Evolutionary conservation across 148 eudicot genomes (phyloP).

Genomic region (Dysphania ambrosioides): DNA sequence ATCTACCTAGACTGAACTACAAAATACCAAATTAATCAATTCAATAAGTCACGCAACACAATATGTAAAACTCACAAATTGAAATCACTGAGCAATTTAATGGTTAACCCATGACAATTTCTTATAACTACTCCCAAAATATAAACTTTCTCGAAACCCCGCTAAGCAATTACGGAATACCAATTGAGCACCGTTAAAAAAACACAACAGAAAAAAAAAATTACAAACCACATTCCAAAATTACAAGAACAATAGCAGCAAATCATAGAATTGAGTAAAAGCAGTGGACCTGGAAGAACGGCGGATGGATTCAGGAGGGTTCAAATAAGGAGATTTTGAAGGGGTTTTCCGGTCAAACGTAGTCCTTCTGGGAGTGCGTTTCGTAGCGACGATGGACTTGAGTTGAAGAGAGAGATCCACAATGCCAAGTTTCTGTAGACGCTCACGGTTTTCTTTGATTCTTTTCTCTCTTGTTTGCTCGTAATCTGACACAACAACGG

Average conservation of each 20-base stretch:
- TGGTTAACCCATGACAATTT: not conserved
- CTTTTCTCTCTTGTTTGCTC: conserved; percentile 68
- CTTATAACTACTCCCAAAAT: not conserved
- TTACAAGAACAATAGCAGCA: not conserved
- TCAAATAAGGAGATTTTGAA: conserved; percentile 25
- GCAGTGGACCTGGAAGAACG: conserved; percentile 64
- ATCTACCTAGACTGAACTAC: not conserved
- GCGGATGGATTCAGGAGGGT: conserved; percentile 48
- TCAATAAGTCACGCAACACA: not conserved
- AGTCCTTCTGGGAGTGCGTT: conserved; percentile 32
- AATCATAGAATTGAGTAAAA: not conserved
- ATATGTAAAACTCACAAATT: not conserved
- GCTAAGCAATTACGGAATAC: not conserved
- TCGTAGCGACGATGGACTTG: conserved; percentile 33
- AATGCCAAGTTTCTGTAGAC: conserved; percentile 80
- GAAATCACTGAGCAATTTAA: not conserved
- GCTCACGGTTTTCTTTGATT: conserved; percentile 66
- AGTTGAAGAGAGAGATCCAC: conserved; percentile 65
- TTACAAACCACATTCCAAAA: too few species aligned
- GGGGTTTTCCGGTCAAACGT: conserved; percentile 26
- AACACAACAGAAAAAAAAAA: too few species aligned
- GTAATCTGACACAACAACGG: conserved; percentile 32
- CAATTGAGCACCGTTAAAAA: not conserved
- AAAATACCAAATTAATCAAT: not conserved
- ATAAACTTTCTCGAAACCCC: not conserved